Evolutionary conservation across 2,329 filamentous ascomycete species (phyloP).

Genomic region (Epichloe uncinata): DNA sequence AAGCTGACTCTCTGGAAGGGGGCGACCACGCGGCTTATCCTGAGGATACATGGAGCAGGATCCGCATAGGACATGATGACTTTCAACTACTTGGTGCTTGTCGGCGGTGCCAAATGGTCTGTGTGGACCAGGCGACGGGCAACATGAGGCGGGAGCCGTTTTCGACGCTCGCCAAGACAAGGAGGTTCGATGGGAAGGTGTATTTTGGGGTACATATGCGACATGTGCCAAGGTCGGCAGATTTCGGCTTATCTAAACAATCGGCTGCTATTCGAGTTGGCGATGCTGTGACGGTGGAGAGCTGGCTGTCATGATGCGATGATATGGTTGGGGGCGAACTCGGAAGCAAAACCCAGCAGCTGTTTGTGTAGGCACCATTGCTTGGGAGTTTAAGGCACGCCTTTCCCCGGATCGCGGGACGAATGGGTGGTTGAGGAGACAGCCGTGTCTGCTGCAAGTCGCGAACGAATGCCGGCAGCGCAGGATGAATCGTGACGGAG

Average conservation of each 20-base stretch:
- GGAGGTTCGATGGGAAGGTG: constrained; percentile 70
- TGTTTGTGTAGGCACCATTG: no score
- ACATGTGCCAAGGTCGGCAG: constrained; percentile 19
- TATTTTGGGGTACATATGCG: constrained; percentile 79
- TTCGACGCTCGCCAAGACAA: constrained; percentile 73
- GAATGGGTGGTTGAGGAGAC: no score
- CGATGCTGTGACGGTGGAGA: constrained; percentile 24
- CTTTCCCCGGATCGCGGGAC: no score
- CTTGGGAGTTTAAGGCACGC: no score
- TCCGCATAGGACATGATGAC: constrained; percentile 50
- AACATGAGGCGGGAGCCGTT: constrained; percentile 74
- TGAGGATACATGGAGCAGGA: constrained; percentile 63
- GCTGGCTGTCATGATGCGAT: constrained; percentile 1
- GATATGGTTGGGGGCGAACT: no score
- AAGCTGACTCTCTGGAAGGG: constrained; percentile 19
- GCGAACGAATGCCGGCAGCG: no score
- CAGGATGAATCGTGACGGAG: no score
- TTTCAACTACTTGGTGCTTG: constrained; percentile 73
- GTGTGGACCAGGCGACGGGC: constrained; percentile 74
- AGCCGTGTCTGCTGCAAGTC: no score
- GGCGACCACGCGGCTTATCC: constrained; percentile 47
- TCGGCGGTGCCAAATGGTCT: constrained; percentile 90
- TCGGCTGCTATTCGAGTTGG: constrained; percentile 35
- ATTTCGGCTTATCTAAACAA: constrained; percentile 9
- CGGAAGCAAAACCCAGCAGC: no score